Percentiles rank a stretch among this genome's conserved stretches.
Conservation (phyloP, 1,284 basidiomycete genomes). For the Fomes fomentarius region DNA sequence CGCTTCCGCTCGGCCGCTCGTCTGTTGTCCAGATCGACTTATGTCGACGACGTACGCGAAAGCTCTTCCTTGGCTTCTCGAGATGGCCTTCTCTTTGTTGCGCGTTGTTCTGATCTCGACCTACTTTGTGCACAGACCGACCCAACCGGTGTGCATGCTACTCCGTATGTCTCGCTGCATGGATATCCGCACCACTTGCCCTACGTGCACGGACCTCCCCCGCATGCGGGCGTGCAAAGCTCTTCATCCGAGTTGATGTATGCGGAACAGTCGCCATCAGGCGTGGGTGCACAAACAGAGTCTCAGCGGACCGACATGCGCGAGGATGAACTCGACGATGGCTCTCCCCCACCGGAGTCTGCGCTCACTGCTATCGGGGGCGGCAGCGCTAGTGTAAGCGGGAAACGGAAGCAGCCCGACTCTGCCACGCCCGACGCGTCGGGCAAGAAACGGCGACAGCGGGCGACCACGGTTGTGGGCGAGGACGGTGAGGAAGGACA, state of each 20-base stretch:
- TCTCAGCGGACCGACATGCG: slow-evolving; percentile 4
- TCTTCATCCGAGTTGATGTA: slow-evolving; percentile 13
- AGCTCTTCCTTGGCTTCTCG: not conserved
- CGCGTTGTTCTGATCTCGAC: not conserved
- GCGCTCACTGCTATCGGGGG: not conserved
- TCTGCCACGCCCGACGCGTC: slow-evolving; percentile 4
- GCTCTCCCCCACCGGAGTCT: slow-evolving; percentile 6
- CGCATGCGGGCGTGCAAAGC: slow-evolving; percentile 4
- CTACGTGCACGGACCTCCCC: slow-evolving; percentile 15
- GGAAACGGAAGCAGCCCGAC: slow-evolving; percentile 26
- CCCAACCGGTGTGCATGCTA: slow-evolving; percentile 1
- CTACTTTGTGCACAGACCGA: slow-evolving; percentile 9
- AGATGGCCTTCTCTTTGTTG: not conserved
- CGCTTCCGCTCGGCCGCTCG: not conserved
- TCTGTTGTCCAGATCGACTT: not conserved
- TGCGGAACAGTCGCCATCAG: not conserved
- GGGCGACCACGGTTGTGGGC: not conserved
- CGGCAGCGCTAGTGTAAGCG: slow-evolving; percentile 1
- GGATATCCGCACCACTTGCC: slow-evolving; percentile 19
- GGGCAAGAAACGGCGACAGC: slow-evolving; percentile 21
- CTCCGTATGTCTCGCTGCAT: slow-evolving; percentile 12
- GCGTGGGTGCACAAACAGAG: not conserved
- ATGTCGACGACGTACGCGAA: not conserved
- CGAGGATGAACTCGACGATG: slow-evolving; percentile 6
- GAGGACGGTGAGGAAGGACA: slow-evolving; percentile 24